A percentile compares a stretch with the other conserved stretches of the same genome.
phyloP scores from a whole-genome alignment of 1,284 basidiomycete genomes.

The Microstroma glucosiphilum region DNA sequence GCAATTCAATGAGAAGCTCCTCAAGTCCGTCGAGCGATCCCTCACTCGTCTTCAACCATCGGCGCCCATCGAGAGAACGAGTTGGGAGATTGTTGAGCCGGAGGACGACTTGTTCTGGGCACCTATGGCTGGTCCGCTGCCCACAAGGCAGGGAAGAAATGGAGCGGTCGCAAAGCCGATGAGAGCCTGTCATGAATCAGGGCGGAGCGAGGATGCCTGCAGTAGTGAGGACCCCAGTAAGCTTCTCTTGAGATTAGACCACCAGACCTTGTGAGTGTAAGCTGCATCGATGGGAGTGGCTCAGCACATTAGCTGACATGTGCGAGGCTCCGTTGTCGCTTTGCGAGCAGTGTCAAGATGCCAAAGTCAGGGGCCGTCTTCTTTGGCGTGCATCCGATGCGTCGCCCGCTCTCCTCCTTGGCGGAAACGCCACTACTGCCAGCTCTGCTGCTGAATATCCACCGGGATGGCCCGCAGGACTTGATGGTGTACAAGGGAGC shows the following conservation, averaged over 20 bases:
- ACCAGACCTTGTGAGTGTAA: constrained; percentile 50
- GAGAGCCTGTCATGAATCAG: constrained; percentile 10
- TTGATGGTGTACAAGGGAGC: constrained; percentile 54
- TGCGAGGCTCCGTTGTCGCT: too few relatives aligned
- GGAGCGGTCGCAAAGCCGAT: constrained; percentile 11
- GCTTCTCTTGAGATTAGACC: constrained; percentile 33
- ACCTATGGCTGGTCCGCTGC: constrained; percentile 41
- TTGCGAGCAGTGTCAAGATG: constrained; percentile 48
- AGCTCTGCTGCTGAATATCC: constrained; percentile 51
- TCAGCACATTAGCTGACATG: too few relatives aligned
- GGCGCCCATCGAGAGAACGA: constrained; percentile 54
- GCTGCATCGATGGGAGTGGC: too few relatives aligned
- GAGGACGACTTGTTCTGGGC: constrained; percentile 50
- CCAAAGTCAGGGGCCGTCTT: constrained; percentile 52
- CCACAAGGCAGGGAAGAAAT: constrained; percentile 1
- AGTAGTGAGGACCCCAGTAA: constrained; percentile 20
- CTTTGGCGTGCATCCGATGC: constrained; percentile 54
- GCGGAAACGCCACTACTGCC: constrained; percentile 53
- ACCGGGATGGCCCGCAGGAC: constrained; percentile 47
- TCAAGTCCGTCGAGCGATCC: constrained; percentile 53
- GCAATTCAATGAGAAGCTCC: constrained; percentile 54
- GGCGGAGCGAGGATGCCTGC: constrained; percentile 12
- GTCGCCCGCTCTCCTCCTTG: constrained; percentile 51
- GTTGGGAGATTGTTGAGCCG: constrained; percentile 55
- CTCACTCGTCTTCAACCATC: constrained; percentile 52